phyloP scores from a whole-genome alignment of 2,329 filamentous ascomycete genomes.

The Elsinoe batatas region DNA sequence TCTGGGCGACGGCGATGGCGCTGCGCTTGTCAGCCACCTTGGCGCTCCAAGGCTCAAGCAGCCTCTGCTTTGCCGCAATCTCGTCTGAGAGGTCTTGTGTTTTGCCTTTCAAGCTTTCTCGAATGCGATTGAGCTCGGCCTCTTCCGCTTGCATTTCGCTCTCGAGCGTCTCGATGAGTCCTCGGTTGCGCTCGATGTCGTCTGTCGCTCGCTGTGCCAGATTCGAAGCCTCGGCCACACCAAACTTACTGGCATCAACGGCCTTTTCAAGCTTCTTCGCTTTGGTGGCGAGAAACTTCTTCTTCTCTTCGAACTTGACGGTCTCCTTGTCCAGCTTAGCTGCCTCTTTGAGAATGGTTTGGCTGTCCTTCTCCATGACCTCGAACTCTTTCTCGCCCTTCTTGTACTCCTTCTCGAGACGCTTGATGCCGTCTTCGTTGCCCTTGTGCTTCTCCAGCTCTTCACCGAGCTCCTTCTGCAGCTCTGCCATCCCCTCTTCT shows the following conservation, averaged over 20 bases:
- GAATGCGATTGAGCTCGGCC: constrained; percentile 68
- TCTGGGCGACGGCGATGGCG: constrained; percentile 85
- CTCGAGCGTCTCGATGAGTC: constrained; percentile 70
- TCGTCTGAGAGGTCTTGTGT: constrained; percentile 90
- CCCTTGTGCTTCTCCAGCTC: constrained; percentile 90
- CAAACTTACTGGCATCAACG: constrained; percentile 65
- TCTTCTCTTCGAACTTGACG: constrained; percentile 96
- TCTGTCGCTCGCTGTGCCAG: constrained; percentile 66
- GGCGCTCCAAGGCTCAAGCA: constrained; percentile 89
- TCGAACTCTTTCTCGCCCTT: constrained; percentile 77
- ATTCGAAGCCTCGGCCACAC: constrained; percentile 62
- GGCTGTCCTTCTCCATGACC: constrained; percentile 67
- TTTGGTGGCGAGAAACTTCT: constrained; percentile 84
- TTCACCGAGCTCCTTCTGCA: constrained; percentile 74
- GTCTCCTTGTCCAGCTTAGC: constrained; percentile 90
- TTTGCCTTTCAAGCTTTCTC: constrained; percentile 85
- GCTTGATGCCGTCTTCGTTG: constrained; percentile 80
- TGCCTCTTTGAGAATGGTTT: constrained; percentile 73
- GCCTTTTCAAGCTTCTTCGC: constrained; percentile 91
- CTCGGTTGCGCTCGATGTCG: constrained; percentile 66
- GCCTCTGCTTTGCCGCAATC: constrained; percentile 85
- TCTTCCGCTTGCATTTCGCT: constrained; percentile 68
- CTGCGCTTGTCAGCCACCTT: constrained; percentile 97
- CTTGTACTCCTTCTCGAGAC: constrained; percentile 75
- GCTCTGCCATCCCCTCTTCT: constrained; percentile 79